Evolutionary conservation across 1,284 basidiomycete species (phyloP), one percentile per base, ranked within the genome.

Genomic region (Mrakiaceae sp.): DNA sequence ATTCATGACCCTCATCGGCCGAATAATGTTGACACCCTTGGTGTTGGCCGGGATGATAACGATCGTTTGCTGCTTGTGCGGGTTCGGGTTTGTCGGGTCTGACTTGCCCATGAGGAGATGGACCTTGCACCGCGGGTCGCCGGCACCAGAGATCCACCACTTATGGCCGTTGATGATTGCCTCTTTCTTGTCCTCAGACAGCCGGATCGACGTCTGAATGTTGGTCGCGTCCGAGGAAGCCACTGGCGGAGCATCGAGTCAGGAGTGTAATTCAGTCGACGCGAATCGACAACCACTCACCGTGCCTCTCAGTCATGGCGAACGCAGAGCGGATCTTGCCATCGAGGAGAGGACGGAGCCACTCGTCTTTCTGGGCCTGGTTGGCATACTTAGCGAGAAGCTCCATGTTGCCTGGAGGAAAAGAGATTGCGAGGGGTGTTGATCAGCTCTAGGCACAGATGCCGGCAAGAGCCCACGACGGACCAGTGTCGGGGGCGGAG

Each of bases 121-220:
- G 6, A 98, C 73, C 67, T 83, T 84, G 69, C 86, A 89, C 66
- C 95, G 82, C 56, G 92, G 92, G 76, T 98, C 94, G 48, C 94
- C 94, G 4, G 95, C 95, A 60, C 95, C 95, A 53, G 90, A 93
- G 75, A 98, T 98, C 87, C 90, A 98, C 89, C 95, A 98, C 83
- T 98, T 98, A 78, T 95, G 92, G 1, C 95, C 95, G 72, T 90
- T 94, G 71, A 98, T 86, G 68, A 96, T 86, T 69, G 98, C 90
- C 69, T 93, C 87, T 71, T 92, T 79, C 57, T 90, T 91, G 74
- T 94, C 88, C 69, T 84, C 82, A 27, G 27, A 27, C 27, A 27
- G 55, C 57, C 84, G 82, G 67, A 95, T 92, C 46, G 89, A 90
- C 12, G 91, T 95, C 66, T 84, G 84, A 70, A 98, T 93, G 76